Percentiles rank a stretch among this genome's conserved stretches.
Evolutionary conservation across 1,284 basidiomycete species (phyloP).

Genomic region (Cutaneotrichosporon sp.): DNA sequence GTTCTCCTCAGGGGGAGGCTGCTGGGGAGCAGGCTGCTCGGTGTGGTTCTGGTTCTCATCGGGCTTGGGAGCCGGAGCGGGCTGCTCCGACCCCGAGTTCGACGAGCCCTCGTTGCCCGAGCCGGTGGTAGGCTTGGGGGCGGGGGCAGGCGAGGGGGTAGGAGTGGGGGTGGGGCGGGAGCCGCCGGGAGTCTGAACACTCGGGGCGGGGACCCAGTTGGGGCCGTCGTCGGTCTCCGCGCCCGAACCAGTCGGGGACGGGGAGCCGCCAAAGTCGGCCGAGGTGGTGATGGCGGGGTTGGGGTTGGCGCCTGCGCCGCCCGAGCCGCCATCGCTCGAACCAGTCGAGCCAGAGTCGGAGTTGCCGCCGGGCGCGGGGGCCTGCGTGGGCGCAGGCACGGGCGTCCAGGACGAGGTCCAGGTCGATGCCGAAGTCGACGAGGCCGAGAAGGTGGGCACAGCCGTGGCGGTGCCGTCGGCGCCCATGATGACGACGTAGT

Average conservation of each 20-base stretch:
- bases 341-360: not conserved
- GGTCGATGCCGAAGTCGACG: not conserved
- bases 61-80: not conserved
- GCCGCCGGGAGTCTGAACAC: conserved; percentile 25
- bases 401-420: not conserved
- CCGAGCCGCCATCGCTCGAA: not conserved
- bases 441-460: conserved; percentile 36
- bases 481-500: conserved; percentile 51
- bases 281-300: conserved; percentile 9
- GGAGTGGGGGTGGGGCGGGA: conserved; percentile 1
- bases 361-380: conserved; percentile 1
- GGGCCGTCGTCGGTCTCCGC: conserved; percentile 22
- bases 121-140: conserved; percentile 7
- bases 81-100: conserved; percentile 1
- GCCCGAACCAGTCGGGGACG: conserved; percentile 6
- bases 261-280: conserved; percentile 14
- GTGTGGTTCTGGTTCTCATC: not conserved
- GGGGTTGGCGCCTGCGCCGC: conserved; percentile 11
- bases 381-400: not conserved
- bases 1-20: conserved; percentile 4
- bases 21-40: conserved; percentile 4
- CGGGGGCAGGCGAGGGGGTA: conserved; percentile 8
- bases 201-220: conserved; percentile 33
- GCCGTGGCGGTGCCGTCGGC: conserved; percentile 51
- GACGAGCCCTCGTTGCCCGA: not conserved